Evolutionary conservation across 768 basidiomycete species (phyloP).

Genomic region (Boletus vermiculosoides): DNA sequence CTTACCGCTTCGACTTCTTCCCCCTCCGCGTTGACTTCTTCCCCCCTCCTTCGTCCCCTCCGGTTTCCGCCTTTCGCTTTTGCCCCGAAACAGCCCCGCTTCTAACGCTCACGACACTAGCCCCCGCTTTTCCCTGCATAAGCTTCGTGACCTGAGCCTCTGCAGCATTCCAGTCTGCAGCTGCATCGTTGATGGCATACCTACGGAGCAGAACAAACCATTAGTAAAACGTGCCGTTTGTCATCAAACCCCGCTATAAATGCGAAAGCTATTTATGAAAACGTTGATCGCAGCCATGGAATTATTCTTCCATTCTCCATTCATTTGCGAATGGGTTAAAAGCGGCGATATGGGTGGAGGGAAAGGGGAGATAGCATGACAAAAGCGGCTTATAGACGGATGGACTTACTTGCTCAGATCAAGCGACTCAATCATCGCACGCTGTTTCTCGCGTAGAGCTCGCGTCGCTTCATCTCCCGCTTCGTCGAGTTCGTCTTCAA

Average conservation of each 20-base stretch:
- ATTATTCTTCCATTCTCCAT: background rate
- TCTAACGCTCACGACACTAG: conserved; percentile 80
- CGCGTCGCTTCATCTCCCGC: conserved; percentile 69
- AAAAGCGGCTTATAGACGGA: background rate
- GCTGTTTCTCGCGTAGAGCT: conserved; percentile 64
- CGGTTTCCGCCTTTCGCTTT: conserved; percentile 55
- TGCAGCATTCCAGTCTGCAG: conserved; percentile 72
- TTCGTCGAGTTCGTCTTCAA: conserved; percentile 72
- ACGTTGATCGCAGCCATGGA: background rate
- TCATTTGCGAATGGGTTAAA: background rate
- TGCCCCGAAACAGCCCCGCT: conserved; percentile 37
- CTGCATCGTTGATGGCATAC: conserved; percentile 70
- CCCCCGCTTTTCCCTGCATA: conserved; percentile 44
- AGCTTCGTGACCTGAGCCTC: conserved; percentile 67
- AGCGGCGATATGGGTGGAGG: conserved; percentile 7
- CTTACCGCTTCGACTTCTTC: conserved; percentile 40
- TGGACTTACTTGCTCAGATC: conserved; percentile 80
- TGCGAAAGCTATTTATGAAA: background rate
- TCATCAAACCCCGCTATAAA: background rate
- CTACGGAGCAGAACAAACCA: conserved; percentile 34
- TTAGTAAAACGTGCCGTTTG: background rate
- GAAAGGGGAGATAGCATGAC: background rate
- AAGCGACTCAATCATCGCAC: conserved; percentile 83
- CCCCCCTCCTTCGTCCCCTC: conserved; percentile 35
- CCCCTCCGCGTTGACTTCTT: conserved; percentile 50